Base-by-base conservation (phyloP, 2,329 filamentous ascomycete species). In the Neofusicoccum parvum region DNA sequence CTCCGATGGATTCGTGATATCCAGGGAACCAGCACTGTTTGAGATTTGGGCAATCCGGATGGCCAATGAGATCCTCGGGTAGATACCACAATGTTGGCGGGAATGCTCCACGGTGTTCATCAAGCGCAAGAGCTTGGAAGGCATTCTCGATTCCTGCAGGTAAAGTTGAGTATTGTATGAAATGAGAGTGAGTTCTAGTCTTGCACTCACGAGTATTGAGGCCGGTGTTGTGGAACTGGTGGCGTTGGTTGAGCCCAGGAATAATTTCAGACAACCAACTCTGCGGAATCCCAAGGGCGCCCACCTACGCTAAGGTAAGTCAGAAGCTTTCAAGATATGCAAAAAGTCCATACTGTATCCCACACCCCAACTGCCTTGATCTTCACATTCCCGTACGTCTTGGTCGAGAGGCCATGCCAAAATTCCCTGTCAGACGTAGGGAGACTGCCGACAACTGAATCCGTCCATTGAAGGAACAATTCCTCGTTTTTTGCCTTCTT, bases 1-100 rank as follows among this genome's bases (percentile, higher is more conserved):
- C 84, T 3, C 84, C 84, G 2, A 85, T 74, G 64, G 85, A 83
- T 10, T 80, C 78, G 69, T 87, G 85, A 34, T 78, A 80, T 10
- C 85, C 85, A 0, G 84, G 83, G 64, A 86, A 86, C 85, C 85
- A 86, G 9, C 83, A 81, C 70, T 86, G 84, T n/a, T 80, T 77
- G 36, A 86, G 72, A 32, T 77, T 65, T 12, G 62, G 49, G 23
- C 23, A 23, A 3, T 23, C 3, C 23, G 23, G 23, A 23, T 23
- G 23, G 23, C 23, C 23, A 23, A 23, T 23, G 23, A 23, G 23
- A 23, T 23, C 0, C 3, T 46, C 11, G n/a, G 45, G 39, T 37
- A 83, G 79, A 59, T 82, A 80, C 84, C 84, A 87, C 0, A 86
- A 72, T 0, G 84, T 83, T 0, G 85, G 84, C 0, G 78, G 76